A percentile compares a stretch with the other conserved stretches of the same genome.
Evolutionary conservation across 768 basidiomycete genomes (phyloP).

Genomic region (Tephrocybe sp.): DNA sequence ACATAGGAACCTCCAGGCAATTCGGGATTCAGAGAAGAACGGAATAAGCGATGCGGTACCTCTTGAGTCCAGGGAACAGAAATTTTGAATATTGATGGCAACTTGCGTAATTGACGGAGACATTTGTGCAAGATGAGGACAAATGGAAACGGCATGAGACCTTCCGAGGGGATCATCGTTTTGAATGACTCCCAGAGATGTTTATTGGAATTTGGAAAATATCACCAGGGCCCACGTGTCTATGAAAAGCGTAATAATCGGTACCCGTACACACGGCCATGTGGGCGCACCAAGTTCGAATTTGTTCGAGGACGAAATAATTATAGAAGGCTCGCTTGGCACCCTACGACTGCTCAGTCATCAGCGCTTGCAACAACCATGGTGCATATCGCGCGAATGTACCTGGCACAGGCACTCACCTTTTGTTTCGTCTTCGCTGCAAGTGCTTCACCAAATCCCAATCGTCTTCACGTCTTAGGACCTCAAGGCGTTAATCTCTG

Average conservation of each 20-base stretch:
- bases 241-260: too few relatives aligned
- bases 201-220: too few relatives aligned
- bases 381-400: constrained; percentile 6
- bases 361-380: constrained; percentile 4
- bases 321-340: too few relatives aligned
- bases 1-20: too few relatives aligned
- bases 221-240: too few relatives aligned
- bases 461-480: constrained; percentile 32
- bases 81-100: not conserved
- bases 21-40: too few relatives aligned
- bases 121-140: not conserved
- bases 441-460: constrained; percentile 11
- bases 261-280: too few relatives aligned
- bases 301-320: too few relatives aligned
- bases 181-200: not conserved
- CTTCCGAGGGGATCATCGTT: not conserved
- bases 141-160: too few relatives aligned
- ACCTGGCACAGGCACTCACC: constrained; percentile 5
- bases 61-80: too few relatives aligned
- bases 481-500: constrained; percentile 69
- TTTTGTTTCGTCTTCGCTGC: constrained; percentile 3
- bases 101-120: not conserved
- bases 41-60: too few relatives aligned
- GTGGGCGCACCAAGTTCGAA: too few relatives aligned
- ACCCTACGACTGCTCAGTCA: not conserved